Evolutionary conservation across 139 green algal genomes (phyloP).

Genomic region (Chlamydomonas sp.): DNA sequence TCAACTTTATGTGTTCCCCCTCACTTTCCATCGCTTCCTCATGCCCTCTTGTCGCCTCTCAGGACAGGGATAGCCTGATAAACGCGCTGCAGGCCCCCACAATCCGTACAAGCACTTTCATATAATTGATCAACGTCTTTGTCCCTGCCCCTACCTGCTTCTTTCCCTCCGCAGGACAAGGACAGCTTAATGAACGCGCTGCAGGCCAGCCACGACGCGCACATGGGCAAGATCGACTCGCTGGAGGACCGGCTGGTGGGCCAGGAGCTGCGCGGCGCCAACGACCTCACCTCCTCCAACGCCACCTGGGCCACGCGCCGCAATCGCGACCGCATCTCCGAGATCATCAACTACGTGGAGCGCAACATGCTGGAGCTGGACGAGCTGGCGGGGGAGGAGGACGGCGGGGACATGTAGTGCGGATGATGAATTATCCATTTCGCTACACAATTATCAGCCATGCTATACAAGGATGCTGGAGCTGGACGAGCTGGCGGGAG

Average conservation of each 20-base stretch:
- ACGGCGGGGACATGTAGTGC: conserved; percentile 39
- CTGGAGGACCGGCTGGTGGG: conserved; percentile 77
- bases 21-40: too few relatives aligned
- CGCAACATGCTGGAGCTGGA: conserved; percentile 69
- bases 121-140: not conserved
- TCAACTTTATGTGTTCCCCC: too few relatives aligned
- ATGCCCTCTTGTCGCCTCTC: too few relatives aligned
- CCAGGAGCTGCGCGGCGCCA: conserved; percentile 55
- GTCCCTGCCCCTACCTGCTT: not conserved
- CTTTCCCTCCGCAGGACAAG: conserved; percentile 55
- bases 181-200: conserved; percentile 64
- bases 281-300: conserved; percentile 53
- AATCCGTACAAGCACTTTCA: not conserved
- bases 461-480: not conserved
- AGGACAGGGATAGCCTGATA: not conserved
- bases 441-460: too few relatives aligned
- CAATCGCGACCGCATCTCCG: conserved; percentile 74
- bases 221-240: conserved; percentile 75
- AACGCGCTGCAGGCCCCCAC: not conserved
- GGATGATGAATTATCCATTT: not conserved
- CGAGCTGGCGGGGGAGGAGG: conserved; percentile 53
- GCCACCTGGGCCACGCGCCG: conserved; percentile 37
- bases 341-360: conserved; percentile 77
- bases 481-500: not conserved
- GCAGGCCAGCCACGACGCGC: conserved; percentile 74